A percentile compares a stretch with the other conserved stretches of the same genome.
Conservation (phyloP, 1,139 yeast genomes). For the Protomyces inouyei region DNA sequence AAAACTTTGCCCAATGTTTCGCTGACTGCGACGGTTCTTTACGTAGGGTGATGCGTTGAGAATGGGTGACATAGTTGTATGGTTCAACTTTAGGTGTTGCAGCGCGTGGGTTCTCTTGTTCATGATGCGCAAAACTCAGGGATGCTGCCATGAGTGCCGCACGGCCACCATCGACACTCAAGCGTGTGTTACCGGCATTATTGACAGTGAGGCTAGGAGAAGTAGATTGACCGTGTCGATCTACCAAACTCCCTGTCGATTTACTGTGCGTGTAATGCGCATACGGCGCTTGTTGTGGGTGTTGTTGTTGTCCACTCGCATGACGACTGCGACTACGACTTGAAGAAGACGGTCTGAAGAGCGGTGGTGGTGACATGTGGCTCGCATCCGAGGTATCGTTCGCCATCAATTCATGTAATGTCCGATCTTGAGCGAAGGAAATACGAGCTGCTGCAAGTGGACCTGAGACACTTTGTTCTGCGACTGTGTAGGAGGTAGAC, state of each 20-base stretch:
- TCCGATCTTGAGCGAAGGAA: conserved; percentile 21
- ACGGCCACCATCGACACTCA: conserved; percentile 3
- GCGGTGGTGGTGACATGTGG: neutral
- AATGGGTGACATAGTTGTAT: conserved; percentile 12
- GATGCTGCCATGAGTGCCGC: conserved; percentile 21
- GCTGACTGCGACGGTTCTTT: conserved; percentile 3
- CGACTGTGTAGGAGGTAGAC: neutral
- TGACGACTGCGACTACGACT: neutral
- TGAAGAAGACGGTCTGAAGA: neutral
- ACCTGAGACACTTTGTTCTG: neutral
- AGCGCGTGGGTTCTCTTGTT: conserved; percentile 16
- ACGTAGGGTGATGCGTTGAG: conserved; percentile 8
- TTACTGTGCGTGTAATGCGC: neutral
- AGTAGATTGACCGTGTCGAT: neutral
- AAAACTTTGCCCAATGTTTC: conserved; percentile 2
- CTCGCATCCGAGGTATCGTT: neutral
- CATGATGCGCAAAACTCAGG: conserved; percentile 15
- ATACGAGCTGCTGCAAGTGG: conserved; percentile 16
- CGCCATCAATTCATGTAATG: conserved; percentile 3
- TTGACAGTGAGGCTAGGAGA: neutral
- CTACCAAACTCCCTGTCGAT: conserved; percentile 3
- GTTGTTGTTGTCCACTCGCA: neutral
- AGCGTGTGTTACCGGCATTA: neutral
- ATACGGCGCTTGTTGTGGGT: neutral
- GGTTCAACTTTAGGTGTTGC: conserved; percentile 18